Evolutionary conservation across 2,329 filamentous ascomycete species (phyloP).

Genomic region (Bipolaris gigantea): DNA sequence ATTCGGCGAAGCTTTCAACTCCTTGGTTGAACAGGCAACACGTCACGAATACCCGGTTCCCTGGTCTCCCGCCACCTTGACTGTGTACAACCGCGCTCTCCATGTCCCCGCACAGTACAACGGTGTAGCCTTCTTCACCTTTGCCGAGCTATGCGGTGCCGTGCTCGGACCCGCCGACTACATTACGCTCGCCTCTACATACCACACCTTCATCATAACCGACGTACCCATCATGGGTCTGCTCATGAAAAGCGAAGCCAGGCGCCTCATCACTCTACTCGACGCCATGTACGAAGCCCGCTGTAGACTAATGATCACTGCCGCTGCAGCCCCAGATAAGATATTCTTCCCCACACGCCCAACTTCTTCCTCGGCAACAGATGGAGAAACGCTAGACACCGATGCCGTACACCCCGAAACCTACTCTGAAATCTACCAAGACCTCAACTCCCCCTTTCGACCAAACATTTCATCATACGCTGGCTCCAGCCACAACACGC

Average conservation of each 20-base stretch:
- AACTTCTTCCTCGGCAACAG: slow-evolving; percentile 9
- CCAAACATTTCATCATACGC: slow-evolving; percentile 73
- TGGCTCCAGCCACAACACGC: slow-evolving; percentile 27
- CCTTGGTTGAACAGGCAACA: slow-evolving; percentile 26
- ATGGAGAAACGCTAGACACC: slow-evolving; percentile 18
- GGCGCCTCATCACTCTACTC: slow-evolving; percentile 77
- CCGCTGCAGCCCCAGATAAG: slow-evolving; percentile 68
- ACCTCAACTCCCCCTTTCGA: slow-evolving; percentile 73
- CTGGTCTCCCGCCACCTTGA: slow-evolving; percentile 53
- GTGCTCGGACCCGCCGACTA: slow-evolving; percentile 78
- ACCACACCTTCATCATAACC: slow-evolving; percentile 76
- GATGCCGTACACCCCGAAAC: slow-evolving; percentile 68
- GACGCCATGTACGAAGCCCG: slow-evolving; percentile 78
- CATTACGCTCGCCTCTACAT: slow-evolving; percentile 76
- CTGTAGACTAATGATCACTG: slow-evolving; percentile 72
- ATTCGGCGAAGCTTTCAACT: slow-evolving; percentile 28
- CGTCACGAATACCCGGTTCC: slow-evolving; percentile 40
- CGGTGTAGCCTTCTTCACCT: slow-evolving; percentile 67
- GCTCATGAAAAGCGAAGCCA: slow-evolving; percentile 76
- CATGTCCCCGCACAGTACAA: slow-evolving; percentile 60
- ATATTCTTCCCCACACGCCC: slow-evolving; percentile 68
- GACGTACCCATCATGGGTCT: slow-evolving; percentile 68
- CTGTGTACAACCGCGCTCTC: slow-evolving; percentile 66
- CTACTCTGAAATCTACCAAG: slow-evolving; percentile 75
- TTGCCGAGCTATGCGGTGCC: slow-evolving; percentile 65